phyloP scores from a whole-genome alignment of 495 filamentous ascomycete genomes.

The Thozetella sp. region DNA sequence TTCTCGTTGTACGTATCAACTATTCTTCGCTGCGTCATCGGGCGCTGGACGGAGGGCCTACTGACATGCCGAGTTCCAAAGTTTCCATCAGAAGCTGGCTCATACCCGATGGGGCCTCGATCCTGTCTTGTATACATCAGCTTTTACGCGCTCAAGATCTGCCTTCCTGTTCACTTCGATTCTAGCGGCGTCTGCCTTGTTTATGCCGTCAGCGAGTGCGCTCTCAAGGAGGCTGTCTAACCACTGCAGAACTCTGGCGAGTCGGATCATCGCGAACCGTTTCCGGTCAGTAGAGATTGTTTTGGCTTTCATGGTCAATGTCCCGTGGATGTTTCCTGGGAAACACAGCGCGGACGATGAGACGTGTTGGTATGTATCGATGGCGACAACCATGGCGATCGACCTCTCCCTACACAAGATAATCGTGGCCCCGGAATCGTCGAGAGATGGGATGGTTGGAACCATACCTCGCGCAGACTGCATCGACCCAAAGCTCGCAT shows the following conservation, averaged over 20 bases:
- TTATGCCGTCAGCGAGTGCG: conserved; percentile 61
- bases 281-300: conserved; percentile 73
- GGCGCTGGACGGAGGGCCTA: not conserved
- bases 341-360: conserved; percentile 70
- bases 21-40: not conserved
- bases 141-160: conserved; percentile 66
- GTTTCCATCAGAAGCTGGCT: conserved; percentile 70
- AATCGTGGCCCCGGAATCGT: conserved; percentile 53
- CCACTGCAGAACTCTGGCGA: conserved; percentile 65
- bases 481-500: conserved; percentile 63
- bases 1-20: conserved; percentile 60
- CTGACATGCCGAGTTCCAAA: conserved; percentile 17
- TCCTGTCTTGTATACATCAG: conserved; percentile 61
- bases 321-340: conserved; percentile 75
- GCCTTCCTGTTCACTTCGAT: conserved; percentile 74
- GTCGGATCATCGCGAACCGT: conserved; percentile 57
- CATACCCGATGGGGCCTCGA: conserved; percentile 78
- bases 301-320: conserved; percentile 74
- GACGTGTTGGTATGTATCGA: conserved; percentile 70
- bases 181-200: conserved; percentile 63
- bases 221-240: conserved; percentile 63
- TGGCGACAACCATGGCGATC: conserved; percentile 67
- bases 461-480: conserved; percentile 63
- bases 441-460: conserved; percentile 46
- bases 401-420: conserved; percentile 73